These are phyloP conservation scores for Saussurea involucrata DNA, from an alignment of 129 eudicot species.

Conservation along the genomic window DNA sequence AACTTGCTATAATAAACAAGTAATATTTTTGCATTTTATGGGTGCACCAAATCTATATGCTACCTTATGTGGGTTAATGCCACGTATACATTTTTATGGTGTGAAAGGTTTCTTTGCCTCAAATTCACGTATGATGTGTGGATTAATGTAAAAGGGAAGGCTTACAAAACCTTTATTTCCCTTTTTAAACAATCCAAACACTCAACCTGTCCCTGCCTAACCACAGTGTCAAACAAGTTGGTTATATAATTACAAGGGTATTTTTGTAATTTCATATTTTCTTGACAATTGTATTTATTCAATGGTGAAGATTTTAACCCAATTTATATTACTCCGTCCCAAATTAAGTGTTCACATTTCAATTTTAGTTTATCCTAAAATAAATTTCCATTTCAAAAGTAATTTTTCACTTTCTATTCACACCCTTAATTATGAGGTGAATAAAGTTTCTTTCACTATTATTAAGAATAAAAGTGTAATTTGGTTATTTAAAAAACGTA, in stretches of 20 bases:
- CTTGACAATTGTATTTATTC: neutral
- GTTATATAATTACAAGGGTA: constrained; percentile 14
- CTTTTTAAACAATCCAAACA: constrained; percentile 28
- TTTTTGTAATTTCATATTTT: neutral
- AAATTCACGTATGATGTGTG: constrained; percentile 35
- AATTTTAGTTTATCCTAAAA: too few relatives aligned
- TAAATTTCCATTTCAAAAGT: too few relatives aligned
- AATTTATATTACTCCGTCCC: neutral
- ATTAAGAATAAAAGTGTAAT: too few relatives aligned
- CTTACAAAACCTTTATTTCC: constrained; percentile 12
- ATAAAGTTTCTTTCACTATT: too few relatives aligned
- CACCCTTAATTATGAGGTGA: too few relatives aligned
- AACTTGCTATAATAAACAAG: constrained; percentile 3
- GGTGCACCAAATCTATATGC: constrained; percentile 4
- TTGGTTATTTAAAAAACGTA: too few relatives aligned
- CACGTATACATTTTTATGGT: constrained; percentile 21
- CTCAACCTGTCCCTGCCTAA: constrained; percentile 20
- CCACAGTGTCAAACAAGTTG: constrained; percentile 22
- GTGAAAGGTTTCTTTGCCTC: constrained; percentile 32
- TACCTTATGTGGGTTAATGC: constrained; percentile 16
- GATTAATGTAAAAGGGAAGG: constrained; percentile 42
- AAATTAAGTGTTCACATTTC: too few relatives aligned
- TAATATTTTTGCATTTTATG: neutral
- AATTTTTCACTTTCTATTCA: too few relatives aligned
- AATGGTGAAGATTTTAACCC: neutral